phyloP scores from a whole-genome alignment of 2,329 filamentous ascomycete species.

The Sporothrix sp. region DNA sequence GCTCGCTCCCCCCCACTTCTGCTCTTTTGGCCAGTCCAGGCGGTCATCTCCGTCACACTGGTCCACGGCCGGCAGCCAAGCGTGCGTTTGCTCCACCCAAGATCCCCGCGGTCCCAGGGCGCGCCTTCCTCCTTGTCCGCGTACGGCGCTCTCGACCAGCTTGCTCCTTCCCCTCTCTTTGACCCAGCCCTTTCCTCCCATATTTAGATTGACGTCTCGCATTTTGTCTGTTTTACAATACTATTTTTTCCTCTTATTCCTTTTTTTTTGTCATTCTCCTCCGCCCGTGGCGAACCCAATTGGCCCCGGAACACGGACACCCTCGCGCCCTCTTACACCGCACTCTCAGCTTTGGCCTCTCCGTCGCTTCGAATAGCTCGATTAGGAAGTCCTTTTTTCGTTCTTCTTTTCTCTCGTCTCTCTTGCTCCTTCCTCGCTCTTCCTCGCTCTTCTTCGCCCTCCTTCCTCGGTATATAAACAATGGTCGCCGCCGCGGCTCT shows the following conservation, averaged over 20 bases:
- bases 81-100: not conserved
- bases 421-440: not conserved
- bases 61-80: not conserved
- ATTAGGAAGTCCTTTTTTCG: not conserved
- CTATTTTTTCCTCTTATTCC: not conserved
- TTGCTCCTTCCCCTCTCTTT: not conserved
- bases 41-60: not conserved
- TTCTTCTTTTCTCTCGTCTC: not conserved
- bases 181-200: not conserved
- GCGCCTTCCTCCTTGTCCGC: constrained; percentile 5
- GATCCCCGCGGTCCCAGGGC: not conserved
- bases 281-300: not conserved
- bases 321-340: not conserved
- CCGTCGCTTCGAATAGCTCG: constrained; percentile 14
- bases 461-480: constrained; percentile 10
- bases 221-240: not conserved
- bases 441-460: not conserved
- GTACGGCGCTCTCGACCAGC: not conserved
- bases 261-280: not conserved
- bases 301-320: not conserved
- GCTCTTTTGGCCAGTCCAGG: not conserved
- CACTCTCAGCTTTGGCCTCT: not conserved
- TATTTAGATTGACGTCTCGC: constrained; percentile 5
- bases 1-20: too few relatives aligned
- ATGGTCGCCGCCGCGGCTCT: constrained; percentile 15